Conservation (phyloP, 192 early-diverging fungal genomes). For the Linnemannia exigua region DNA sequence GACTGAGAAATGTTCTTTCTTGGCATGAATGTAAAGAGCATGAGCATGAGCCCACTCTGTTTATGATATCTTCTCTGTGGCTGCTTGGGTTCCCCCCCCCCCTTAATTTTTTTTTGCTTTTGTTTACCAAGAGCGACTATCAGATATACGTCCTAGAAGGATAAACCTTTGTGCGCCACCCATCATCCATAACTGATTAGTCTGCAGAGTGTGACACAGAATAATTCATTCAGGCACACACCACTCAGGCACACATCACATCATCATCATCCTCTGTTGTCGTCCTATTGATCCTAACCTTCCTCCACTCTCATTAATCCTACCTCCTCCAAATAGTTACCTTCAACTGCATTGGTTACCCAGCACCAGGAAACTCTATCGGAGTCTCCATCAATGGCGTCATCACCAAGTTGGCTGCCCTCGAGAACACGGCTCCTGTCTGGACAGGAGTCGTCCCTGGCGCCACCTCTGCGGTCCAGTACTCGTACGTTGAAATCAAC, state of each 20-base stretch:
- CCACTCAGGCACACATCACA: not conserved
- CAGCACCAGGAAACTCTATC: slow-evolving; percentile 8
- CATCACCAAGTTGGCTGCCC: slow-evolving; percentile 31
- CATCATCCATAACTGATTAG: not conserved
- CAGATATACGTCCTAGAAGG: not conserved
- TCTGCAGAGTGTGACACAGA: not conserved
- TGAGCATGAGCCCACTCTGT: not conserved
- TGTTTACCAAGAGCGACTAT: not conserved
- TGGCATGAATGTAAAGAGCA: no score
- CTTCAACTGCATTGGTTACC: slow-evolving; percentile 46
- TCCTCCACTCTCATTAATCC: not conserved
- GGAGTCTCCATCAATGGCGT: slow-evolving; percentile 33
- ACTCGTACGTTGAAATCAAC: slow-evolving; percentile 48
- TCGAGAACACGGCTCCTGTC: slow-evolving; percentile 36
- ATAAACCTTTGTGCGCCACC: not conserved
- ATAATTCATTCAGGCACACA: not conserved
- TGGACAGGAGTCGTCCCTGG: slow-evolving; percentile 38
- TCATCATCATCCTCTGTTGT: not conserved
- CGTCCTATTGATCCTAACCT: not conserved
- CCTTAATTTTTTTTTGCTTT: not conserved
- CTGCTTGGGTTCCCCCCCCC: no score
- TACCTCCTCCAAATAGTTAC: slow-evolving; percentile 29
- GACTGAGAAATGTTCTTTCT: no score
- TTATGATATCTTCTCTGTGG: no score
- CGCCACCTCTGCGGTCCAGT: slow-evolving; percentile 27